These are phyloP conservation scores for Moricandia arvensis DNA, from an alignment of 345 rosid species.

Conservation along the genomic window DNA sequence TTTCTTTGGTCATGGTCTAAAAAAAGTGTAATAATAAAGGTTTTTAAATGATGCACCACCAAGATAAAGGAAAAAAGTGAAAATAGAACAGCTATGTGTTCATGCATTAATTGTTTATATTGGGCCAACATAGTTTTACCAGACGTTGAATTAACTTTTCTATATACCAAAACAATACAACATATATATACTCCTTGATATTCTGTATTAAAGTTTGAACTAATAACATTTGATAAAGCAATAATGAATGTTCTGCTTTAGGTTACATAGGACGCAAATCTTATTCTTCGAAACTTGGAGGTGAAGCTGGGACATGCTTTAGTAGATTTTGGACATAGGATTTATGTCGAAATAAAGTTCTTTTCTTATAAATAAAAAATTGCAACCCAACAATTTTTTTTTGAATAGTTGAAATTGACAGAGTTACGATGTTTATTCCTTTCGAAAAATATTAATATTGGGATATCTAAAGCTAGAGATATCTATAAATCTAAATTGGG, in stretches of 20 bases:
- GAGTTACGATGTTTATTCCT: too few species aligned
- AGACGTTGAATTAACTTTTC: background rate
- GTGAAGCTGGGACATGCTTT: background rate
- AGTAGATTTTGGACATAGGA: too few species aligned
- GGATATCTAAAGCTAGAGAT: too few species aligned
- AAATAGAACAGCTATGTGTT: background rate
- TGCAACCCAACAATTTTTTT: too few species aligned
- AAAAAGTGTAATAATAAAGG: conserved; percentile 24
- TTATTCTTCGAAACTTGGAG: background rate
- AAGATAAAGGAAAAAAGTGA: background rate
- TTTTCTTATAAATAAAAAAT: too few species aligned
- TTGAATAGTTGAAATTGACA: too few species aligned
- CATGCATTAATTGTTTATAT: conserved; percentile 11
- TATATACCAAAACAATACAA: background rate
- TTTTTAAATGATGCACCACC: conserved; percentile 21
- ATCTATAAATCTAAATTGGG: too few species aligned
- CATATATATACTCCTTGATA: background rate
- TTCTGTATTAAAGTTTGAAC: conserved; percentile 12
- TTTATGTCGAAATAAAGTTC: too few species aligned
- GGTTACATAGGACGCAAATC: conserved; percentile 24
- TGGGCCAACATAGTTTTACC: conserved; percentile 21
- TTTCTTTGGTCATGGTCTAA: conserved; percentile 27
- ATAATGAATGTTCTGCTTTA: conserved; percentile 28
- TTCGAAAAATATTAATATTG: too few species aligned
- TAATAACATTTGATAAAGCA: conserved; percentile 25